phyloP scores from a whole-genome alignment of 169 alveolate species.

The Besnoitia besnoiti region DNA sequence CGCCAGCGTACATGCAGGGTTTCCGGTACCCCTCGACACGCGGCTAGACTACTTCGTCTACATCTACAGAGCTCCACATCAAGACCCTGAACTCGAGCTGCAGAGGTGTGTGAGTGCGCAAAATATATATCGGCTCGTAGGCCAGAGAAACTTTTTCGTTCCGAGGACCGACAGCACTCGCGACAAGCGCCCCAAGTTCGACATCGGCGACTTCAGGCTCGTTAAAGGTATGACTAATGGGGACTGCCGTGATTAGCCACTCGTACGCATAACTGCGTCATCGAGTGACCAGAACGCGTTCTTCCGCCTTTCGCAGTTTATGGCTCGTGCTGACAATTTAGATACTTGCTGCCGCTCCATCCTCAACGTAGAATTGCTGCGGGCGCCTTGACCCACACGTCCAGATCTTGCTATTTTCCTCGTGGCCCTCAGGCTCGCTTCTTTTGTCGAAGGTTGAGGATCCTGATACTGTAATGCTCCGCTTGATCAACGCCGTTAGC shows the following conservation, averaged over 20 bases:
- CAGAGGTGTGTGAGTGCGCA: not conserved
- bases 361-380: too few species aligned
- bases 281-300: too few species aligned
- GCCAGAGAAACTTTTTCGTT: not conserved
- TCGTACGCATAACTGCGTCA: too few species aligned
- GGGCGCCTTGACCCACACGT: too few species aligned
- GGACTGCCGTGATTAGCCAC: too few species aligned
- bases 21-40: not conserved
- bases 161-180: not conserved
- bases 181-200: not conserved
- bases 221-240: slow-evolving; percentile 29
- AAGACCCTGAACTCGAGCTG: slow-evolving; percentile 24
- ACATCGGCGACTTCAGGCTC: not conserved
- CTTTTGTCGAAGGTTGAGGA: not conserved
- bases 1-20: not conserved
- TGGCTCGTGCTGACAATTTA: too few species aligned
- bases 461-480: not conserved
- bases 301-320: too few species aligned
- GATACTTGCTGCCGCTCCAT: too few species aligned
- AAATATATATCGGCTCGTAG: not conserved
- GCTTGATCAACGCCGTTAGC: not conserved
- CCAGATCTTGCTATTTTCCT: not conserved
- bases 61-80: not conserved
- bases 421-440: not conserved
- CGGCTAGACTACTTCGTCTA: slow-evolving; percentile 9